Evolutionary conservation across 768 basidiomycete species (phyloP).

Genomic region (Panus rudis): DNA sequence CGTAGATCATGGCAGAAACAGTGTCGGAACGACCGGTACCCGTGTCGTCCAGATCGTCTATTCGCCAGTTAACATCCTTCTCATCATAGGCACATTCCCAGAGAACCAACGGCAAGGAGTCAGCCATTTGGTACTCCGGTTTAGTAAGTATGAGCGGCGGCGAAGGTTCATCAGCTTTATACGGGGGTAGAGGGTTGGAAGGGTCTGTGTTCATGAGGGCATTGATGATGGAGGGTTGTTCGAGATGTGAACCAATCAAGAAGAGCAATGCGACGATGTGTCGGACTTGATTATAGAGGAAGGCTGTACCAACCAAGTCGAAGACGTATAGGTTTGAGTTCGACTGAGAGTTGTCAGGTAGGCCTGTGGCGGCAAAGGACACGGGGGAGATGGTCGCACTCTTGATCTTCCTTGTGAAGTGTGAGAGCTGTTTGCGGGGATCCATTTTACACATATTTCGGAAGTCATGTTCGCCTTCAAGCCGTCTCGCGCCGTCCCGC

Average conservation of each 20-base stretch:
- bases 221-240: slow-evolving; percentile 61
- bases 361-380: slow-evolving; percentile 5
- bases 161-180: slow-evolving; percentile 25
- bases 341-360: slow-evolving; percentile 2
- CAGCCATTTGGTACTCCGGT: slow-evolving; percentile 92
- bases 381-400: slow-evolving; percentile 56
- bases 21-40: too few relatives aligned
- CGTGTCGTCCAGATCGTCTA: slow-evolving; percentile 32
- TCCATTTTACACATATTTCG: slow-evolving; percentile 94
- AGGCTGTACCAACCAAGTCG: slow-evolving; percentile 82
- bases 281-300: slow-evolving; percentile 93
- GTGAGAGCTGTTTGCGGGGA: slow-evolving; percentile 81
- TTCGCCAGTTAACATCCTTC: slow-evolving; percentile 67
- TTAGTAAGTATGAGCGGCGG: slow-evolving; percentile 57
- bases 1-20: too few relatives aligned
- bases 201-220: slow-evolving; percentile 65
- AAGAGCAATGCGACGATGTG: slow-evolving; percentile 92
- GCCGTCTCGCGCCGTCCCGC: slow-evolving; percentile 60
- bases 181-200: slow-evolving; percentile 32
- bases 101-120: slow-evolving; percentile 82
- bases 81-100: slow-evolving; percentile 81
- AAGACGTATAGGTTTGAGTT: slow-evolving; percentile 52
- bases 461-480: slow-evolving; percentile 92
- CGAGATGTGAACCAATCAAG: slow-evolving; percentile 77
- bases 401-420: slow-evolving; percentile 63